Base-by-base conservation (phyloP, 352 stramenopile genomes). In the Phytophthora capsici region DNA sequence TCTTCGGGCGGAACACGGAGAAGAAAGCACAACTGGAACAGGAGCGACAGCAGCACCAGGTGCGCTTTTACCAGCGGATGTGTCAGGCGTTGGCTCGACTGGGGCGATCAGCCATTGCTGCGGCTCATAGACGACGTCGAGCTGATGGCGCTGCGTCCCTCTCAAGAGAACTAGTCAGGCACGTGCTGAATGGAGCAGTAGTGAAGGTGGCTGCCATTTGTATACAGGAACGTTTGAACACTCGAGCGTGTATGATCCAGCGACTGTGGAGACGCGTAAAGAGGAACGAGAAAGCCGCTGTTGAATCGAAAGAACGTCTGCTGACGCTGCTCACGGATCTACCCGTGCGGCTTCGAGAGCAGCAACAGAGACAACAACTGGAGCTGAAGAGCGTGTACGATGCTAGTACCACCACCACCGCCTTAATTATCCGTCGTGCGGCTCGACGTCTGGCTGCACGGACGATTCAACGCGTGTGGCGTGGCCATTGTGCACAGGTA, bases 391-490 rank as follows among this genome's bases (percentile, higher is more conserved):
- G 6, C 25, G 47, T 71, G 4, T 47, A 34, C 17, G 41, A 64
- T 2, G 36, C 36, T 13, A 75, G 66, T 37, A 19, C 43, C 16
- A 52, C 30, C n/a, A 47, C 55, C 16, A 43, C 57, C 10, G 16
- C 10, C 19, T 40, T 22, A 4, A 63, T 69, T 20, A 52, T 81
- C 13, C 26, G 44, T 14, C 58, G 52, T 1, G 62, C 52, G 12
- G 30, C 44, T 2, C 64, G 70, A 13, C 71, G 77, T 23, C 32
- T 86, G 10, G 74, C 71, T 2, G 75, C 53, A 7, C 60, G 69
- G 2, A 40, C 78, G 6, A 73, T 90, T 9, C 81, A 90, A 62
- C 74, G 81, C 6, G 75, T 87, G 17, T 90, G 81, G 81, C 69
- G 78, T n/a, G 78, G 78, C 1, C 72, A 82, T 56, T 66, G 66